Conservation (phyloP, 2,329 filamentous ascomycete species). For the Phyllosticta citriasiana region DNA sequence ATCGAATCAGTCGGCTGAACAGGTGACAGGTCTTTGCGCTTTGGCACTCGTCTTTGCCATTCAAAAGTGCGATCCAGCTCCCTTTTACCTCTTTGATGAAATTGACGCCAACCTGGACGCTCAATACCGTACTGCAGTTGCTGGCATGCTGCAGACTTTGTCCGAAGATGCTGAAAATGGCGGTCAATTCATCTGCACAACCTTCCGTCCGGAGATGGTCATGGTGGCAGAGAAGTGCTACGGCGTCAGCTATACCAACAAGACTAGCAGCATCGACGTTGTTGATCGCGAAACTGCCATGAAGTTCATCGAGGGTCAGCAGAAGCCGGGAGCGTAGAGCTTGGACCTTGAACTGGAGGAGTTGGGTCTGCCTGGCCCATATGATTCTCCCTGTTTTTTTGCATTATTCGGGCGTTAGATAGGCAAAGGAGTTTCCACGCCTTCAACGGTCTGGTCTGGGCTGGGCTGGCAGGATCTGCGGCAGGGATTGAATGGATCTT, state of each 20-base stretch:
- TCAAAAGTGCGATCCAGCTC: conserved; percentile 91
- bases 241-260: conserved; percentile 82
- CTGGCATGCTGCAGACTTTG: conserved; percentile 63
- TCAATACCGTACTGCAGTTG: conserved; percentile 93
- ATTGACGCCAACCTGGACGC: conserved; percentile 97
- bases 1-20: neutral
- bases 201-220: conserved; percentile 94
- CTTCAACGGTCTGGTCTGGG: neutral
- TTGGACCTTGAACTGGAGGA: neutral
- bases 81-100: conserved; percentile 98
- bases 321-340: conserved; percentile 20
- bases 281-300: conserved; percentile 80
- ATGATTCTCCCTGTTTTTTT: neutral
- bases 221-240: conserved; percentile 96
- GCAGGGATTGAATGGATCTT: neutral
- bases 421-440: neutral
- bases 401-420: conserved; percentile 4
- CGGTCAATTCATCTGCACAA: conserved; percentile 95
- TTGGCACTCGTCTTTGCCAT: conserved; percentile 99
- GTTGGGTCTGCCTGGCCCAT: neutral
- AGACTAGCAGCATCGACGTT: conserved; percentile 89
- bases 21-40: conserved; percentile 70
- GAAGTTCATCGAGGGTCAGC: conserved; percentile 87
- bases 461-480: neutral
- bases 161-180: conserved; percentile 29